Percentiles rank a stretch among this genome's conserved stretches.
phyloP scores from a whole-genome alignment of 805 yeast species.

The Saccharomycopsis fibuligera region DNA sequence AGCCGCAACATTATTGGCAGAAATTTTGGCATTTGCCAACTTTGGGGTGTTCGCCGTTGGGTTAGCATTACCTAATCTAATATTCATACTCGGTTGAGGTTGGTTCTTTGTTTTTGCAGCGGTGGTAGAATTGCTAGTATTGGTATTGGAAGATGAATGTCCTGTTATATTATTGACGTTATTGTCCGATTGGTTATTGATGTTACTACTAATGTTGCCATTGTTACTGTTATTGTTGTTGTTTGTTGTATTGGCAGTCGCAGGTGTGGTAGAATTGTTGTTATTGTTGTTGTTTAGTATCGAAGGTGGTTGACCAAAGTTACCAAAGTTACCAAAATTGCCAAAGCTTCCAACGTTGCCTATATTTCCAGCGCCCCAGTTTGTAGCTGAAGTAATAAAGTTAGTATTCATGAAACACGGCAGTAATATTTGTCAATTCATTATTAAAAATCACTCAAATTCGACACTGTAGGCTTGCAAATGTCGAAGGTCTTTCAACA shows the following conservation, averaged over 20 bases:
- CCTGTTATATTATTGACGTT: not conserved
- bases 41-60: not conserved
- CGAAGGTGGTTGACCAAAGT: constrained; percentile 14
- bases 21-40: too few relatives aligned
- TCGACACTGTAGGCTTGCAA: too few relatives aligned
- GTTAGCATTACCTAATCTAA: not conserved
- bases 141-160: not conserved
- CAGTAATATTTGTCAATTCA: too few relatives aligned
- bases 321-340: constrained; percentile 22
- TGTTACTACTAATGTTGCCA: not conserved
- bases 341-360: constrained; percentile 19
- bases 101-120: not conserved
- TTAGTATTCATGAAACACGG: not conserved
- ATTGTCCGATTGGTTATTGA: not conserved
- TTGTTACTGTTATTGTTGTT: constrained; percentile 2
- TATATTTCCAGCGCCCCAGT: constrained; percentile 1
- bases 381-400: not conserved
- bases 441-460: too few relatives aligned
- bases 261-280: not conserved
- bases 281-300: constrained; percentile 1
- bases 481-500: too few relatives aligned
- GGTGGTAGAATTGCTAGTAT: not conserved
- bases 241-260: not conserved
- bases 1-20: too few relatives aligned
- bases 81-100: not conserved